A percentile compares a stretch with the other conserved stretches of the same genome.
Evolutionary conservation across 1,139 yeast species (phyloP).

Genomic region (Kodamaea sp.): DNA sequence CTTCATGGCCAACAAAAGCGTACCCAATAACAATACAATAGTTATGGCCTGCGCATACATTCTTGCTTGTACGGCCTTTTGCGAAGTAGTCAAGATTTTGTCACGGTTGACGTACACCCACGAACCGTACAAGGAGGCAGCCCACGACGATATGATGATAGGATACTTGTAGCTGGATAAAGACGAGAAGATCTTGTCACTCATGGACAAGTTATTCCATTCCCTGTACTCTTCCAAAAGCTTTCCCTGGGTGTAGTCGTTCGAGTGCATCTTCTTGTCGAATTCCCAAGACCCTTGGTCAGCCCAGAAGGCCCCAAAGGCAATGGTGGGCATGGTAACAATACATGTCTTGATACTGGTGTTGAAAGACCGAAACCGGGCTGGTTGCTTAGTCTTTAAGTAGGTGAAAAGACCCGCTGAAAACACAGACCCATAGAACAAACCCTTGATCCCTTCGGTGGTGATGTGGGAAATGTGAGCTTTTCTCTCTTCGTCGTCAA

Average conservation of each 20-base stretch:
- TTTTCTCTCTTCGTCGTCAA: conserved; percentile 40
- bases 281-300: conserved; percentile 53
- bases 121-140: conserved; percentile 80
- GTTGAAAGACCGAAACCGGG: conserved; percentile 35
- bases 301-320: conserved; percentile 44
- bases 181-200: conserved; percentile 35
- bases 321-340: conserved; percentile 43
- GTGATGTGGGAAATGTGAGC: conserved; percentile 42
- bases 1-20: conserved; percentile 62
- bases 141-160: conserved; percentile 80
- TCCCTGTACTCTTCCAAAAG: conserved; percentile 22
- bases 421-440: conserved; percentile 37
- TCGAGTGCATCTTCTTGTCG: conserved; percentile 41
- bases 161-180: conserved; percentile 67
- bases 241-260: conserved; percentile 29
- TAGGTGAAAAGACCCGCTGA: conserved; percentile 38
- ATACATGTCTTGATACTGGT: conserved; percentile 43
- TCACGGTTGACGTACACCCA: conserved; percentile 78
- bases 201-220: conserved; percentile 20
- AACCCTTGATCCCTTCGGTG: conserved; percentile 43
- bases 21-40: conserved; percentile 60
- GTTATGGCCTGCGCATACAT: conserved; percentile 89
- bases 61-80: conserved; percentile 89
- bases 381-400: conserved; percentile 37
- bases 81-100: conserved; percentile 73